Evolutionary conservation across 345 rosid genomes (phyloP).

Genomic region (Isatis tinctoria): DNA sequence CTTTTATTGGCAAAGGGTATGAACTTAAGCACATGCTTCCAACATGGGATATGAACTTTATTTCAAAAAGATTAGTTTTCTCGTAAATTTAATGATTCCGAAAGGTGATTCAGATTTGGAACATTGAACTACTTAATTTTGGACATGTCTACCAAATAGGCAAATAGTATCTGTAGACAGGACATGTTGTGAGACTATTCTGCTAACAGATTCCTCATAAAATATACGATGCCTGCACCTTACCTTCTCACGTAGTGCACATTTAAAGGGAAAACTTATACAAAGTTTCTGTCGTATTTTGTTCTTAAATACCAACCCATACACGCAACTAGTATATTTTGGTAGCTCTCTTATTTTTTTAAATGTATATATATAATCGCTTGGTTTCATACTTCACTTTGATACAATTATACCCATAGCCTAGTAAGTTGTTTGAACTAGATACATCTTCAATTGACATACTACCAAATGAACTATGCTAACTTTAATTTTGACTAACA

Average conservation of each 20-base stretch:
- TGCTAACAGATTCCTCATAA: background rate
- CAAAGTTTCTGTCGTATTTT: background rate
- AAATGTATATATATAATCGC: no score
- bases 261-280: background rate
- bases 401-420: no score
- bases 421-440: no score
- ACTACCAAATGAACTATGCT: no score
- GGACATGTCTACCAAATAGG: background rate
- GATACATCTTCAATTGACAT: no score
- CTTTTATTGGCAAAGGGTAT: conserved; percentile 16
- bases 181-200: background rate
- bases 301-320: no score
- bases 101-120: conserved; percentile 20
- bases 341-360: background rate
- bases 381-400: no score
- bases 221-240: background rate
- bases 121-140: background rate
- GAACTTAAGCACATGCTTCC: conserved; percentile 31
- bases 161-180: background rate
- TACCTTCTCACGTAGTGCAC: background rate
- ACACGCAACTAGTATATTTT: background rate
- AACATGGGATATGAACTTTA: conserved; percentile 30
- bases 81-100: conserved; percentile 13
- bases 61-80: conserved; percentile 8
- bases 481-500: no score